Conservation (phyloP, 768 basidiomycete species). For the Kwoniella botswanensis region DNA sequence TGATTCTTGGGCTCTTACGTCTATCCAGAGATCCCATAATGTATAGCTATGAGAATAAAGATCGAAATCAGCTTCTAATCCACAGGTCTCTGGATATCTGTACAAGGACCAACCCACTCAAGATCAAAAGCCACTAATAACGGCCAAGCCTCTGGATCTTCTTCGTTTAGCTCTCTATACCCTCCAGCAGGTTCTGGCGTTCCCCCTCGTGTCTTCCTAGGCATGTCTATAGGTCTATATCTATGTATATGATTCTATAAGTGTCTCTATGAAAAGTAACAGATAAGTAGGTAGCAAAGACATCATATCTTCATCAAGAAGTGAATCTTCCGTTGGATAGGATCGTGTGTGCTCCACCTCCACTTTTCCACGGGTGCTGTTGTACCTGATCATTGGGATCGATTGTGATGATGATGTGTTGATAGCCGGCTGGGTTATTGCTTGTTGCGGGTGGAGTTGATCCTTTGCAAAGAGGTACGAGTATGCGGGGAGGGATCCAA, state of each 20-base stretch:
- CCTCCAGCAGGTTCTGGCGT: conserved; percentile 21
- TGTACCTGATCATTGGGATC: not conserved
- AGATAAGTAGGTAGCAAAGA: too few species aligned
- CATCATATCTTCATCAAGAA: too few species aligned
- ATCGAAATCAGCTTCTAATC: not conserved
- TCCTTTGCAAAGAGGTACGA: too few species aligned
- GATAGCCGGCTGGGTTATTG: conserved; percentile 3
- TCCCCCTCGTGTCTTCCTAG: conserved; percentile 23
- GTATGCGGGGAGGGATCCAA: too few species aligned
- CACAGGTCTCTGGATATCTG: not conserved
- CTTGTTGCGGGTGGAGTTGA: not conserved
- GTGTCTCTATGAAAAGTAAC: too few species aligned
- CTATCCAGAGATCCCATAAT: conserved; percentile 85
- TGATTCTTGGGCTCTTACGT: conserved; percentile 55
- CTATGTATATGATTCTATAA: too few species aligned
- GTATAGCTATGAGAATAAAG: conserved; percentile 67
- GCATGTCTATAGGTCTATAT: conserved; percentile 21
- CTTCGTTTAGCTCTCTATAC: conserved; percentile 20
- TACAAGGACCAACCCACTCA: conserved; percentile 65
- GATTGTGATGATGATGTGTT: not conserved
- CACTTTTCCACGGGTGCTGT: conserved; percentile 10
- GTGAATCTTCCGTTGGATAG: too few species aligned
- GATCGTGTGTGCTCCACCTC: not conserved
- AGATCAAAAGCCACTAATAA: conserved; percentile 74
- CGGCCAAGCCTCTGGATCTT: conserved; percentile 50